Evolutionary conservation across 2,329 filamentous ascomycete genomes (phyloP), one percentile per base, ranked within the genome.

Genomic region (Xylariaceae sp.): DNA sequence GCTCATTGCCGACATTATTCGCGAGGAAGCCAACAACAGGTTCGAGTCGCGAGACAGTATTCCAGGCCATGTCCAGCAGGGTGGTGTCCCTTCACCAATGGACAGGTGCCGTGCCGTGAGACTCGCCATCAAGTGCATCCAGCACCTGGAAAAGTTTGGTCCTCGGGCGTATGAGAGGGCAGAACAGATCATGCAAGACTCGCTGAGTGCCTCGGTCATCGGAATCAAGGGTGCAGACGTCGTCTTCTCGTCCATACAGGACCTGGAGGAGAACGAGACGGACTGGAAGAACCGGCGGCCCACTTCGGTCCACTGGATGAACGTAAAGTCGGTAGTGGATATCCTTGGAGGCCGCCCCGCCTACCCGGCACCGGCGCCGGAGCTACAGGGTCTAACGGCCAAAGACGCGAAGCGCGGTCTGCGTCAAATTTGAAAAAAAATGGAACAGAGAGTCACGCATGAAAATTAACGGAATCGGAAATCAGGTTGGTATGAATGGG

Each of bases 31-130:
- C 7, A 83, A 86, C 53, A 88, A 88, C 49, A 81, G 88, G 12
- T 98, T 98, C 59, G 92, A 98, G 64, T 85, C 86, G 31, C 82
- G 90, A 44, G 85, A 92, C 59, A 89, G 87, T 51, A 90, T 94
- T 35, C 89, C 89, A 1, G 89, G 89, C 11, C 89, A 96, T 66
- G 89, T 94, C 50, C 89, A 96, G 65, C 90, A 96, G 67, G 89
- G 89, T 52, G 88, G 88, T 41, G 87, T 86, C 30, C 92, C 92
- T 0, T 94, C 87, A 3, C 81, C 92, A 5, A 97, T 98, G 89
- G 92, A 98, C 65, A 84, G 92, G 39, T 89, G 90, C 55, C 81
- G 92, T 32, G 90, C 92, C 2, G 85, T 95, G 16, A 78, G 92
- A 35, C 81, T 98, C 56, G 88, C 89, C 8, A 92, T 97, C 65